A percentile compares a stretch with the other conserved stretches of the same genome.
These are phyloP conservation scores for Elongisporangium undulatum DNA, from an alignment of 352 stramenopile genomes.

Conservation along the genomic window DNA sequence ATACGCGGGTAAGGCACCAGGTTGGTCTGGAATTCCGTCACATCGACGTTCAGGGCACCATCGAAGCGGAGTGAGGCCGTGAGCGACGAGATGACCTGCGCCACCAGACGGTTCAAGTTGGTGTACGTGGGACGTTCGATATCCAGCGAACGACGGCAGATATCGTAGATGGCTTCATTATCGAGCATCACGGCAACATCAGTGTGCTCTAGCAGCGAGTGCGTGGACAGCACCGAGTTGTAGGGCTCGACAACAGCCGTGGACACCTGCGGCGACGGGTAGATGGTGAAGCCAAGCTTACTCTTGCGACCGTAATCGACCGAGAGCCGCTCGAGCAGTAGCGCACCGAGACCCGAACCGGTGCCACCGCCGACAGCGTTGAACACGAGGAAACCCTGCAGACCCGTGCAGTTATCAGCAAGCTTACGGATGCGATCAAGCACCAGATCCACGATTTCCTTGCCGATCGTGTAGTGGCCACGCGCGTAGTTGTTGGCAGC, in stretches of 20 bases:
- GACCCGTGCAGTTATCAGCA: conserved; percentile 95
- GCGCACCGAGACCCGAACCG: conserved; percentile 95
- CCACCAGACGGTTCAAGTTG: conserved; percentile 98
- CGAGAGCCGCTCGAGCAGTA: conserved; percentile 95
- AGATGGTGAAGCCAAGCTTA: conserved; percentile 98
- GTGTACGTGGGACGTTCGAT: conserved; percentile 99
- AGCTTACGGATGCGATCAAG: conserved; percentile 97
- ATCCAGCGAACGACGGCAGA: conserved; percentile 95
- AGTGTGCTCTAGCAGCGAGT: conserved; percentile 97
- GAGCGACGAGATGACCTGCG: conserved; percentile 97
- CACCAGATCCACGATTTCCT: conserved; percentile 97
- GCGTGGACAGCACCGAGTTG: conserved; percentile 97
- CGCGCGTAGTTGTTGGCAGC: conserved; percentile 91
- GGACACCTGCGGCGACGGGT: conserved; percentile 95
- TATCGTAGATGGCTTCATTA: conserved; percentile 99
- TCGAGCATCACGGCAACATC: conserved; percentile 97
- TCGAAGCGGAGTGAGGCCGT: conserved; percentile 98
- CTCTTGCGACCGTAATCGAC: conserved; percentile 98
- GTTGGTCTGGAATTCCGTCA: conserved; percentile 99
- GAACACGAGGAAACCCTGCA: conserved; percentile 98
- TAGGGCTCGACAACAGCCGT: conserved; percentile 97
- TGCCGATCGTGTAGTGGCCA: conserved; percentile 92
- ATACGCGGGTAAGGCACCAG: conserved; percentile 98
- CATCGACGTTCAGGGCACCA: conserved; percentile 97
- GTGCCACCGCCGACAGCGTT: conserved; percentile 97